Evolutionary conservation across 306 rosid species (phyloP), one percentile per base, ranked within the genome.

Genomic region (Gastrolobium villosum): DNA sequence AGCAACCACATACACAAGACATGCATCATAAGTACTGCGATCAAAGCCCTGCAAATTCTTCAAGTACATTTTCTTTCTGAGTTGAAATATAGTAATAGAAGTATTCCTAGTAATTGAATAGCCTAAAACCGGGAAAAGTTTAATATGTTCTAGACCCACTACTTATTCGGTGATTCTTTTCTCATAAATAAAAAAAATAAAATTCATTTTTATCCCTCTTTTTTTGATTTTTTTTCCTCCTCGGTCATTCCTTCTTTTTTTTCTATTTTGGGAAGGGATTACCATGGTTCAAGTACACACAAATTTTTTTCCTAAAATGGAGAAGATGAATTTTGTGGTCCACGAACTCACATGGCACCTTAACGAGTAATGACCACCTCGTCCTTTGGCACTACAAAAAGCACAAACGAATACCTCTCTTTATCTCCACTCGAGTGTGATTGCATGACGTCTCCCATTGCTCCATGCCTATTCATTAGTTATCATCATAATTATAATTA

Each of bases 361-460:
- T 49, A 44, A 89, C 60, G 0, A 48, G 6, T 49, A 44, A 89
- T 65, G 0, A 48, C 9, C 26, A 40, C 11, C 11, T 77, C 91
- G 2, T 83, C 87, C 39, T 63, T 81, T 6, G 93, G 93, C 67
- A 60, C 1, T 0, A 72, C 15, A 71, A 87, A 87, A 9, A 72
- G 6, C 5, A 67, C 88, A 65, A 72, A 65, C 0, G 88, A 78
- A 48, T 85, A 89, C 43, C 91, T 84, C 2, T 82, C 85, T 82
- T 72, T 49, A 0, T 61, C 66, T 41, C 86, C 88, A 1, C 52
- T 66, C 82, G 48, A 86, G 91, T 30, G 37, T 81, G 3, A 56
- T 83, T 20, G 91, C 87, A 62, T 87, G 79, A 52, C 87, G 70
- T 26, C 88, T 87, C 54, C 87, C 88, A 46, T 87, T 87, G 84